Conservation (phyloP, 345 rosid species). For the Citropsis articulata region DNA sequence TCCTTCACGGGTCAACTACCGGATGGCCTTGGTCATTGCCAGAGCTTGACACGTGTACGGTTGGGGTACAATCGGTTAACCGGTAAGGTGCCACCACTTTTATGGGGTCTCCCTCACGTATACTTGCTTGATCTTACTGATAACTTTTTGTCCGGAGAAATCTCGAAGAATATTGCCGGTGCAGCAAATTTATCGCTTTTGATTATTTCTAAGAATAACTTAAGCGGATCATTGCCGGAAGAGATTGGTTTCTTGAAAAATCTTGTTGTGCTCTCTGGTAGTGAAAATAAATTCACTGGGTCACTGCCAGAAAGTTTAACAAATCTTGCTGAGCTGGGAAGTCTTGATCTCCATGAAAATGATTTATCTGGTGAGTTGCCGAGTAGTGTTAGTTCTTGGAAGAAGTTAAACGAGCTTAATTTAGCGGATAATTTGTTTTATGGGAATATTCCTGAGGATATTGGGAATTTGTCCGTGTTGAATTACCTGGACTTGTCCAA, state of each 20-base stretch:
- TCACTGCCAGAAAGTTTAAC: constrained; percentile 61
- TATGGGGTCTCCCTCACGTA: constrained; percentile 93
- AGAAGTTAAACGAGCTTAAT: constrained; percentile 79
- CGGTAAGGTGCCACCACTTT: constrained; percentile 65
- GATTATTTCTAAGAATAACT: constrained; percentile 57
- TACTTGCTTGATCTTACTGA: constrained; percentile 61
- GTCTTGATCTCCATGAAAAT: constrained; percentile 74
- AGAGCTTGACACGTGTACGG: constrained; percentile 71
- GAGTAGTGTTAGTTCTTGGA: constrained; percentile 52
- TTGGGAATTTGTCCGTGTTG: constrained; percentile 69
- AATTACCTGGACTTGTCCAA: constrained; percentile 88
- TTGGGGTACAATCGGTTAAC: constrained; percentile 65
- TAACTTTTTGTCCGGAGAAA: constrained; percentile 66
- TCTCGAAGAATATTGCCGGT: constrained; percentile 52
- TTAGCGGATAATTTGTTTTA: constrained; percentile 58
- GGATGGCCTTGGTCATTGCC: constrained; percentile 51
- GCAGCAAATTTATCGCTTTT: constrained; percentile 69
- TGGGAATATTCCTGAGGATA: constrained; percentile 64
- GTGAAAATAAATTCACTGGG: constrained; percentile 63
- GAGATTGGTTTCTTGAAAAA: constrained; percentile 65
- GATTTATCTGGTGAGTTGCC: constrained; percentile 72
- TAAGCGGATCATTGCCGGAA: constrained; percentile 67
- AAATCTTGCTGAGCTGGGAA: constrained; percentile 54
- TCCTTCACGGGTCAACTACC: constrained; percentile 70
- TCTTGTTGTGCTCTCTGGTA: constrained; percentile 54